Conservation (phyloP, 1,284 basidiomycete species). For the Xanthoconium separans region DNA sequence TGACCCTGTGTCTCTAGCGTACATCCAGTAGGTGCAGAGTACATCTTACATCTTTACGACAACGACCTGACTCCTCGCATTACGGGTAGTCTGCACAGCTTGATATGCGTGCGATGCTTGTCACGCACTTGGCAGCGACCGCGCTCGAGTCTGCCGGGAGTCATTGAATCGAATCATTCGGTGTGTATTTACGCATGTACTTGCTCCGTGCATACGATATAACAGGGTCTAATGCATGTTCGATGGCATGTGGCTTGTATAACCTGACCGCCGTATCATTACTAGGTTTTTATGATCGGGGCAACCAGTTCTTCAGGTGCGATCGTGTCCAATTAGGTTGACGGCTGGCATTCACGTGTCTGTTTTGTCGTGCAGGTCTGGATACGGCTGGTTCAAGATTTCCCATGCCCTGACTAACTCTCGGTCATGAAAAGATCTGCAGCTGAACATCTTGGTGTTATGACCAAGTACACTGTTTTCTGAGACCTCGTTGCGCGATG, state of each 20-base stretch:
- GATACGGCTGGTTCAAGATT: slow-evolving; percentile 39
- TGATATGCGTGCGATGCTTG: slow-evolving; percentile 47
- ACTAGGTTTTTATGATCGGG: slow-evolving; percentile 45
- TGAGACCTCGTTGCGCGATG: slow-evolving; percentile 22
- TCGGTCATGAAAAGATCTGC: slow-evolving; percentile 41
- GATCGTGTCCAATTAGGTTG: slow-evolving; percentile 22
- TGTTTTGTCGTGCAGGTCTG: slow-evolving; percentile 34
- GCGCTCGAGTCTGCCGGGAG: slow-evolving; percentile 38
- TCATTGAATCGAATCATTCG: slow-evolving; percentile 45
- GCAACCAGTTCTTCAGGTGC: slow-evolving; percentile 44
- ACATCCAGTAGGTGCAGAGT: slow-evolving; percentile 37
- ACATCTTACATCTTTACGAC: slow-evolving; percentile 22
- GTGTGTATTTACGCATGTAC: slow-evolving; percentile 28
- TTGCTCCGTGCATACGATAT: slow-evolving; percentile 8
- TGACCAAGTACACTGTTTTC: slow-evolving; percentile 24
- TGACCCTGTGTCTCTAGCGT: slow-evolving; percentile 33
- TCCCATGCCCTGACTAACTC: slow-evolving; percentile 38
- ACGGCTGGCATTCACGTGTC: slow-evolving; percentile 27
- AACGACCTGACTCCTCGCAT: slow-evolving; percentile 14
- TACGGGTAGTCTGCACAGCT: slow-evolving; percentile 23
- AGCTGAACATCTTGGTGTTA: slow-evolving; percentile 34
- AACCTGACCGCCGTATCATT: slow-evolving; percentile 17
- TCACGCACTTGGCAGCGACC: slow-evolving; percentile 36
- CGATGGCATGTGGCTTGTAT: slow-evolving; percentile 11
- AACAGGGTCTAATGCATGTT: slow-evolving; percentile 20